Evolutionary conservation across 257 asterid genomes (phyloP), one percentile per base, ranked within the genome.

Genomic region (Solanum microdontum): DNA sequence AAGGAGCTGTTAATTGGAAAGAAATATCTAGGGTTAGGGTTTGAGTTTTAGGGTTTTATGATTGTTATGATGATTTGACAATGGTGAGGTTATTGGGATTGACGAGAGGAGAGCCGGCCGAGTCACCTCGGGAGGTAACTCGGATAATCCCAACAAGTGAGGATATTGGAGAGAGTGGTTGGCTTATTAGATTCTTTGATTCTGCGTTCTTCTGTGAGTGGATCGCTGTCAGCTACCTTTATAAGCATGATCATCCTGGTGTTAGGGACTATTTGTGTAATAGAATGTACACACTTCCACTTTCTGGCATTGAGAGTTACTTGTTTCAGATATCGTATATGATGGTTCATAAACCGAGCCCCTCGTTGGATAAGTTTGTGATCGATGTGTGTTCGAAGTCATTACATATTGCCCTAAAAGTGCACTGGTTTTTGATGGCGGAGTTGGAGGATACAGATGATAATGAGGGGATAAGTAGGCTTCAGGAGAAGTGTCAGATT

Each of bases 161-260:
- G 85, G 89, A 80, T 89, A 89, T 91, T 76, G 98, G 98, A 4
- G 98, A 96, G 90, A 93, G 98, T 87, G 98, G 98, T n/a, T 96
- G 98, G 98, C 91, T 96, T 4, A 94, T 96, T 86, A 93, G 98
- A 60, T 96, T 96, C 92, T 96, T 96, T 34, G 98, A 96, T 90
- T 96, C 98, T 15, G 86, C 98, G 2, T 96, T 96, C 48, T 96
- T 96, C 92, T 96, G 98, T 88, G 98, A 96, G 92, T 96, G 98
- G 98, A 96, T 96, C 90, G 98, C 98, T 45, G 98, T 96, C 74
- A 96, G 98, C 92, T 96, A 96, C 92, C 95, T 96, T 79, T 96
- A 96, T 92, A 96, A 94, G 93, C 98, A 96, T 92, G 95, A 93
- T 90, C 98, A 96, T 34, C 92, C 98, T 5, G 98, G 98, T 60